Percentiles rank a stretch among this genome's conserved stretches.
These are phyloP conservation scores for Teratosphaeria nubilosa DNA, from an alignment of 2,329 filamentous ascomycete species.

Conservation along the genomic window DNA sequence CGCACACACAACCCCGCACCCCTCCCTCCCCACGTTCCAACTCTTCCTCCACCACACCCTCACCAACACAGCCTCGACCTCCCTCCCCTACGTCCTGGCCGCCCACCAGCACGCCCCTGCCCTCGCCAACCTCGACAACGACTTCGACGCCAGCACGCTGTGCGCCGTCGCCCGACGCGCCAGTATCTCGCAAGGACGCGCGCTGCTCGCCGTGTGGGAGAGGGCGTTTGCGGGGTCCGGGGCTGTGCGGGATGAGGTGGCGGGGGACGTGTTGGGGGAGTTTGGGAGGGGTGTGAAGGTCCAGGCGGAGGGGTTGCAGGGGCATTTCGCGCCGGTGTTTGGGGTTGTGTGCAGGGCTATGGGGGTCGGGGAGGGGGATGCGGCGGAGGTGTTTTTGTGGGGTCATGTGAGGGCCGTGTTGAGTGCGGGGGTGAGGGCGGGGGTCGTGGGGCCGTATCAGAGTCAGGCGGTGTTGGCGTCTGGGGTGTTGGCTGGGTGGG, in stretches of 20 bases:
- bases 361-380: constrained; percentile 49
- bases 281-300: neutral
- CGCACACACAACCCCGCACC: constrained; percentile 47
- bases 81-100: constrained; percentile 64
- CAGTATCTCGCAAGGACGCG: constrained; percentile 64
- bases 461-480: constrained; percentile 63
- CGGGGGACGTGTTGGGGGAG: neutral
- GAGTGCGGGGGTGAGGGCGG: constrained; percentile 66
- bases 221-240: constrained; percentile 16
- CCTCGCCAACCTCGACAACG: constrained; percentile 57
- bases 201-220: constrained; percentile 67
- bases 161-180: constrained; percentile 72
- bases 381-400: constrained; percentile 66
- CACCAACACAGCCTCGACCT: constrained; percentile 59
- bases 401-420: constrained; percentile 67
- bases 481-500: constrained; percentile 45
- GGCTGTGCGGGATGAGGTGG: neutral
- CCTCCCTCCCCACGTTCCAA: neutral
- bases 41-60: constrained; percentile 61
- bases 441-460: constrained; percentile 71
- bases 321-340: constrained; percentile 62
- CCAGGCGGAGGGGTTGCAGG: constrained; percentile 26
- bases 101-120: constrained; percentile 42
- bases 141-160: constrained; percentile 63
- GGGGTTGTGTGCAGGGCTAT: constrained; percentile 56